Conservation (phyloP, 176 grass and related monocot genomes). For the Avena insularis region DNA sequence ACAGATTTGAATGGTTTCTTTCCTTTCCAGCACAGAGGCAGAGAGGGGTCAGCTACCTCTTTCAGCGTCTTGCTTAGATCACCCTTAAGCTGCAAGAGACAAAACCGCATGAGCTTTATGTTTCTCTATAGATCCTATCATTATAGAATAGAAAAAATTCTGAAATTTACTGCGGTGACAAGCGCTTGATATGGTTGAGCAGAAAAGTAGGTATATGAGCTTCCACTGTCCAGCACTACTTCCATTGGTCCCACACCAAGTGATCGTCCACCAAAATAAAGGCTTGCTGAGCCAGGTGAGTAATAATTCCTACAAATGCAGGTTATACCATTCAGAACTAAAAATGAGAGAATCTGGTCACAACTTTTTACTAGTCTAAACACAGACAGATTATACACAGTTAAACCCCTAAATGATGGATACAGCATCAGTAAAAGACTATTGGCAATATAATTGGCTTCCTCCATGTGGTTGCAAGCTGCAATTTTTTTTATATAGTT, state of each 20-base stretch:
- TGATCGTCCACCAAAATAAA: slow-evolving; percentile 61
- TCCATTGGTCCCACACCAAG: slow-evolving; percentile 71
- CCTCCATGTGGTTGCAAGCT: slow-evolving; percentile 3
- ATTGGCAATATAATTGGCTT: background rate
- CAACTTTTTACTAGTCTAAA: background rate
- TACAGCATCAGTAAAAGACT: background rate
- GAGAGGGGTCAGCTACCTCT: slow-evolving; percentile 69
- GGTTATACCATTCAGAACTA: slow-evolving; percentile 11
- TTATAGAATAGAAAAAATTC: background rate
- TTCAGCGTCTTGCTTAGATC: slow-evolving; percentile 62
- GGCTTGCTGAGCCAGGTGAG: slow-evolving; percentile 82
- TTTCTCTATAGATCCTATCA: slow-evolving; percentile 22
- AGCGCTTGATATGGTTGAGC: slow-evolving; percentile 76
- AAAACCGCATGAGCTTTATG: slow-evolving; percentile 32
- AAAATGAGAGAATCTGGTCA: background rate
- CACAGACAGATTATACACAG: too few relatives aligned
- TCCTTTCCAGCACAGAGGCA: slow-evolving; percentile 95
- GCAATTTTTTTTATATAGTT: too few relatives aligned
- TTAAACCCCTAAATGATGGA: background rate
- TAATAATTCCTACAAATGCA: slow-evolving; percentile 82
- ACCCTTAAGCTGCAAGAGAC: slow-evolving; percentile 64
- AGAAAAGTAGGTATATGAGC: slow-evolving; percentile 94
- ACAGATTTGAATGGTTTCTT: slow-evolving; percentile 83
- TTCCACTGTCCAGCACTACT: slow-evolving; percentile 90
- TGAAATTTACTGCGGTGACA: slow-evolving; percentile 65